phyloP scores from a whole-genome alignment of 495 filamentous ascomycete genomes.

The Penicillium desertorum region DNA sequence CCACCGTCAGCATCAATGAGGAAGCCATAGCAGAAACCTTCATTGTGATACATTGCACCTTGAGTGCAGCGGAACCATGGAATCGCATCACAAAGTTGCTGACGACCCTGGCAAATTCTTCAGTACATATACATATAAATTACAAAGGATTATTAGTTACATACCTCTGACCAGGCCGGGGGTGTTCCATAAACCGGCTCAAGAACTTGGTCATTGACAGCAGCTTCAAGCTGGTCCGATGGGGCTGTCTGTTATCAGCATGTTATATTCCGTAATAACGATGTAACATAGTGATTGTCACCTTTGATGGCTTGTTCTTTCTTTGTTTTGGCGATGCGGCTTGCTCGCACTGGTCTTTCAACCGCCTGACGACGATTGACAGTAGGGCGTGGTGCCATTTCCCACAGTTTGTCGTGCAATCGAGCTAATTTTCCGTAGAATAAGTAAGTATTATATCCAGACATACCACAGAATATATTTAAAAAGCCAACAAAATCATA shows the following conservation, averaged over 20 bases:
- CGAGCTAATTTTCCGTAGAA: background rate
- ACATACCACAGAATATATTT: too few species aligned
- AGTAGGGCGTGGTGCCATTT: constrained; percentile 3
- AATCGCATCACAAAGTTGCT: constrained; percentile 64
- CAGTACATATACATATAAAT: background rate
- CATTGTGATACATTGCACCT: constrained; percentile 53
- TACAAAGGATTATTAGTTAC: background rate
- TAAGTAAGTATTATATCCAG: background rate
- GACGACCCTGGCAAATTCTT: constrained; percentile 43
- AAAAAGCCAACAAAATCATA: background rate
- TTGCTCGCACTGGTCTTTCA: background rate
- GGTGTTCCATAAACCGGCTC: constrained; percentile 42
- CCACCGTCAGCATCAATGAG: constrained; percentile 61
- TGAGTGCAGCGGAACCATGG: constrained; percentile 66
- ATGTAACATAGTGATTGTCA: background rate
- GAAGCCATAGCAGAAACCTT: constrained; percentile 53
- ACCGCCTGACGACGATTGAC: background rate
- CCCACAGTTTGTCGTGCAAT: background rate
- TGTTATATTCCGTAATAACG: background rate
- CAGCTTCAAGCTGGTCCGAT: background rate
- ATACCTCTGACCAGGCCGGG: constrained; percentile 57
- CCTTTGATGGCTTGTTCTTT: background rate
- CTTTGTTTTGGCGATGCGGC: constrained; percentile 4
- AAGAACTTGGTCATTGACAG: background rate
- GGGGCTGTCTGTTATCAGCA: background rate